phyloP scores from a whole-genome alignment of 2,329 filamentous ascomycete genomes.

The Cladobotryum protrusum region DNA sequence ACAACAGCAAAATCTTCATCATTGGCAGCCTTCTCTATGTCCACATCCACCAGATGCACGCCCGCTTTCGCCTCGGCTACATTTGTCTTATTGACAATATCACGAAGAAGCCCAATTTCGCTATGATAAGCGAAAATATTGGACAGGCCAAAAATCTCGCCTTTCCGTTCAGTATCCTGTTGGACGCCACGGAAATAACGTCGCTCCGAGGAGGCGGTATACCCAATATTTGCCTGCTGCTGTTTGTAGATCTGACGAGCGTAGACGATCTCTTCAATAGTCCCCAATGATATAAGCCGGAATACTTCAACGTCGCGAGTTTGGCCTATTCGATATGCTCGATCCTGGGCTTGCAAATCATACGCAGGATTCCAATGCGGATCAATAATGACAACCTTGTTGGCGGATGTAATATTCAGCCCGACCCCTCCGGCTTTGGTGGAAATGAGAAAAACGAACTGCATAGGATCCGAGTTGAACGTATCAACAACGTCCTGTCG shows the following conservation, averaged over 20 bases:
- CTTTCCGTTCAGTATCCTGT: constrained; percentile 72
- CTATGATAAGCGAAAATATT: constrained; percentile 83
- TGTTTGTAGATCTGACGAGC: constrained; percentile 98
- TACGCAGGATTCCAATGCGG: constrained; percentile 97
- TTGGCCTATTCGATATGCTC: constrained; percentile 94
- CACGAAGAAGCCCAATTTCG: constrained; percentile 74
- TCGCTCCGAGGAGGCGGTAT: constrained; percentile 84
- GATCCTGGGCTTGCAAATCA: constrained; percentile 91
- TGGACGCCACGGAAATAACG: constrained; percentile 95
- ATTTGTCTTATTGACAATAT: constrained; percentile 98
- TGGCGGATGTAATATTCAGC: constrained; percentile 93
- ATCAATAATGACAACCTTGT: constrained; percentile 96
- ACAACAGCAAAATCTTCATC: constrained; percentile 42
- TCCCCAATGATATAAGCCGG: constrained; percentile 81
- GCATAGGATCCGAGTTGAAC: constrained; percentile 80
- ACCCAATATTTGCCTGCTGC: constrained; percentile 96
- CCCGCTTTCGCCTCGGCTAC: constrained; percentile 87
- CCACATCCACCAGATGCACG: constrained; percentile 70
- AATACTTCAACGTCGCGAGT: constrained; percentile 92
- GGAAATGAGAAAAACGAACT: constrained; percentile 94
- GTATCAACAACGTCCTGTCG: constrained; percentile 77
- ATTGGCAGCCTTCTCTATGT: constrained; percentile 56
- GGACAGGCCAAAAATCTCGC: constrained; percentile 84
- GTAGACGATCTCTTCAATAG: constrained; percentile 95
- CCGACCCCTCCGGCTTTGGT: constrained; percentile 91